phyloP scores from a whole-genome alignment of 495 filamentous ascomycete species.

The Aspergillus coremiiformis region DNA sequence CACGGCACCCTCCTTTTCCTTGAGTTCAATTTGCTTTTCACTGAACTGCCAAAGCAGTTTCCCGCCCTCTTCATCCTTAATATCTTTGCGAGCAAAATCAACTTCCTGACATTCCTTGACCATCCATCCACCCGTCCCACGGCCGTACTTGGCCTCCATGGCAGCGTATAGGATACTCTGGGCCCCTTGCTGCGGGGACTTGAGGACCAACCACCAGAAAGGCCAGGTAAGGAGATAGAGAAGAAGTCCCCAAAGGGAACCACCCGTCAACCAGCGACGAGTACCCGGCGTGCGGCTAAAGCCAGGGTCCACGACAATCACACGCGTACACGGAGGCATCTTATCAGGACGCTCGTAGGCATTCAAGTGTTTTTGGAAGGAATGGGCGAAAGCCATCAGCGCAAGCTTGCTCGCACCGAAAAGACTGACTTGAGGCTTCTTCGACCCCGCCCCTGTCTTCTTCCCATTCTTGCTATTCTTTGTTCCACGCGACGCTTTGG shows the following conservation, averaged over 20 bases:
- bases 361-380: slow-evolving; percentile 84
- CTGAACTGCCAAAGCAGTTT: slow-evolving; percentile 83
- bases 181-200: slow-evolving; percentile 71
- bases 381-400: slow-evolving; percentile 75
- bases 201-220: slow-evolving; percentile 80
- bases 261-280: slow-evolving; percentile 75
- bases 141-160: slow-evolving; percentile 65
- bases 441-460: not conserved
- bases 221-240: slow-evolving; percentile 73
- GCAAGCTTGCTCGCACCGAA: slow-evolving; percentile 87
- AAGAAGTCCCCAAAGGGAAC: slow-evolving; percentile 71
- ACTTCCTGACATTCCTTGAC: slow-evolving; percentile 85
- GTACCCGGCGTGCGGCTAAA: slow-evolving; percentile 77
- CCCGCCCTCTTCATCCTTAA: slow-evolving; percentile 69
- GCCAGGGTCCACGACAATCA: slow-evolving; percentile 82
- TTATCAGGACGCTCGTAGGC: slow-evolving; percentile 75
- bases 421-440: slow-evolving; percentile 29
- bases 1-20: slow-evolving; percentile 74
- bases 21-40: slow-evolving; percentile 72
- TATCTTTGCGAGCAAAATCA: slow-evolving; percentile 59
- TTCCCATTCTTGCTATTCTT: not conserved
- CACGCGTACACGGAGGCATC: slow-evolving; percentile 67
- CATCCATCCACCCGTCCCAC: slow-evolving; percentile 59
- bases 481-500: not conserved
- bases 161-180: slow-evolving; percentile 79